These are phyloP conservation scores for Hyparrhenia diplandra DNA, from an alignment of 176 grass and related monocot species.

Conservation along the genomic window DNA sequence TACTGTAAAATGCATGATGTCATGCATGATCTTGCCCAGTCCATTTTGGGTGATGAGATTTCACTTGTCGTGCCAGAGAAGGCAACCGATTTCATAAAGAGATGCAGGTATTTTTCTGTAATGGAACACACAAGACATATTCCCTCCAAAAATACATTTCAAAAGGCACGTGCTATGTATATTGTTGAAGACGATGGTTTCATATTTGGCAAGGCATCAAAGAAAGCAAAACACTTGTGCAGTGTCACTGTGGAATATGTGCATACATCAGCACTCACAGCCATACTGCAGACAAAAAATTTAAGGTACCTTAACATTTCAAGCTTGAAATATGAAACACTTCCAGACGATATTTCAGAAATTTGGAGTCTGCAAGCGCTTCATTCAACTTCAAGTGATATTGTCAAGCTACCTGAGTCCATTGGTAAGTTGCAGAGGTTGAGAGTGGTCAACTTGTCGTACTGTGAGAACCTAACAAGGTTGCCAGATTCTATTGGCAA, in stretches of 20 bases:
- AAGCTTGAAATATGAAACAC: neutral
- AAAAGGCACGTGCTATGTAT: conserved; percentile 14
- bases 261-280: too few relatives aligned
- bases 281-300: conserved; percentile 3
- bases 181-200: neutral
- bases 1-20: too few relatives aligned
- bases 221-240: neutral
- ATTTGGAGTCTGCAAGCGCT: conserved; percentile 16
- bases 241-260: neutral
- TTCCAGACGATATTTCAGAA: conserved; percentile 9
- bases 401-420: neutral
- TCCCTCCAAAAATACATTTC: neutral
- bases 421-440: too few relatives aligned
- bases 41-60: too few relatives aligned
- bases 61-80: too few relatives aligned
- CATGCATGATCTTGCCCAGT: too few relatives aligned
- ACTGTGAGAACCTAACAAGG: neutral
- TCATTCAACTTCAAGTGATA: neutral
- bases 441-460: neutral
- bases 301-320: conserved; percentile 21
- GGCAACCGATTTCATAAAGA: neutral
- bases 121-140: neutral
- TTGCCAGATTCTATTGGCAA: conserved; percentile 20
- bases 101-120: conserved; percentile 2
- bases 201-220: conserved; percentile 5